A percentile compares a stretch with the other conserved stretches of the same genome.
These are phyloP conservation scores for Urostyla sp. DNA, from an alignment of 73 alveolate genomes.

Conservation along the genomic window DNA sequence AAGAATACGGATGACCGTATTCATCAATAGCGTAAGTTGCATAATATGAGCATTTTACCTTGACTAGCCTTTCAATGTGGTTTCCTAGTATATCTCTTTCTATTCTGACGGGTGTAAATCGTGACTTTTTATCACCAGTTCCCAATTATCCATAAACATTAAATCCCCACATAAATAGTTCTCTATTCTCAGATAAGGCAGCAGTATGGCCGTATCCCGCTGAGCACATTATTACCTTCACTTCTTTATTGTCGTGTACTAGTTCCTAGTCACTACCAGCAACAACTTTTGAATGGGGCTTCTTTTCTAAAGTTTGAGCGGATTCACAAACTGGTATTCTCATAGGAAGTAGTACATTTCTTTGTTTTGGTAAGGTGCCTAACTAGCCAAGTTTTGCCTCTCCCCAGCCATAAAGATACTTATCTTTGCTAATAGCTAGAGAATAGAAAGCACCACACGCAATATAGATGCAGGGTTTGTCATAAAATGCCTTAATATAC, in stretches of 20 bases:
- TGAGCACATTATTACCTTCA: slow-evolving; percentile 76
- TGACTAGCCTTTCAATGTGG: slow-evolving; percentile 75
- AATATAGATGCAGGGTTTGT: slow-evolving; percentile 88
- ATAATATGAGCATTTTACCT: slow-evolving; percentile 91
- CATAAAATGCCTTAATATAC: slow-evolving; percentile 91
- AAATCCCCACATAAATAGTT: slow-evolving; percentile 94
- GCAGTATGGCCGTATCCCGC: slow-evolving; percentile 99
- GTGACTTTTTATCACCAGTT: slow-evolving; percentile 86
- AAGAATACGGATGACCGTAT: slow-evolving; percentile 91
- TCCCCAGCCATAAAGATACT: slow-evolving; percentile 98
- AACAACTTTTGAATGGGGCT: no score
- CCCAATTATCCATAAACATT: slow-evolving; percentile 98
- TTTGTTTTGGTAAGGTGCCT: slow-evolving; percentile 93
- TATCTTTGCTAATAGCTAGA: slow-evolving; percentile 92
- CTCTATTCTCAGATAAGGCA: slow-evolving; percentile 93
- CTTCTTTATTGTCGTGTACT: slow-evolving; percentile 71
- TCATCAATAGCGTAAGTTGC: slow-evolving; percentile 90
- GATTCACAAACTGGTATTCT: slow-evolving; percentile 66
- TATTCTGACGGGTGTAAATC: slow-evolving; percentile 89
- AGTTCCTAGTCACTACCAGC: no score
- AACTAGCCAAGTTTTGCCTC: slow-evolving; percentile 97
- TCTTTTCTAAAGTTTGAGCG: no score
- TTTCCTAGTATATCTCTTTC: slow-evolving; percentile 83
- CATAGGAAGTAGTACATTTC: slow-evolving; percentile 85
- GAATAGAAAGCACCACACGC: slow-evolving; percentile 97